Conservation (phyloP, 768 basidiomycete genomes). For the Tylopilus felleus region DNA sequence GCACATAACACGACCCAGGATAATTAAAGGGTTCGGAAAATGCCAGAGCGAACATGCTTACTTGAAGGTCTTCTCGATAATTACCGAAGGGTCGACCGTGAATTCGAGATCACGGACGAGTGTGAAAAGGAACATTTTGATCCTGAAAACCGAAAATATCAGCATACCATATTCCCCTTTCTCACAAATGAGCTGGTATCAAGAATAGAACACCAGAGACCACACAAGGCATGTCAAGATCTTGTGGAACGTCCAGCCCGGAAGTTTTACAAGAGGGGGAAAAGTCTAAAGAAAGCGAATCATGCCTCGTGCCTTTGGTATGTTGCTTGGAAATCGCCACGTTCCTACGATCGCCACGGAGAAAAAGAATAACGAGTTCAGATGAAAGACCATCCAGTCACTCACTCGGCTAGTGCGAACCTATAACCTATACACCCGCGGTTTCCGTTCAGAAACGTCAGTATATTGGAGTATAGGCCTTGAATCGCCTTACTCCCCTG, state of each 20-base stretch:
- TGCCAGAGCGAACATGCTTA: conserved; percentile 33
- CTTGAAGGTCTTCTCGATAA: conserved; percentile 65
- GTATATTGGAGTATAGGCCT: conserved; percentile 50
- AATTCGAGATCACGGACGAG: conserved; percentile 57
- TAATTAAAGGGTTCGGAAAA: conserved; percentile 22
- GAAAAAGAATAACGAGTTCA: conserved; percentile 7
- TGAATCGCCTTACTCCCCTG: conserved; percentile 38
- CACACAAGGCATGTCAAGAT: too few species aligned
- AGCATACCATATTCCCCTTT: conserved; percentile 3
- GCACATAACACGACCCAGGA: conserved; percentile 11
- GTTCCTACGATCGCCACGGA: conserved; percentile 9
- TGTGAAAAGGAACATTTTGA: conserved; percentile 60
- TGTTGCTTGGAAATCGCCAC: conserved; percentile 7
- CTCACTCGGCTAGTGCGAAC: conserved; percentile 60
- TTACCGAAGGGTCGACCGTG: conserved; percentile 45
- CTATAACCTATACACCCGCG: conserved; percentile 61
- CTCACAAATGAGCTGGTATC: background rate
- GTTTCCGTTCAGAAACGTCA: conserved; percentile 59
- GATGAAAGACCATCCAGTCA: conserved; percentile 10
- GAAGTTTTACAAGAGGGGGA: conserved; percentile 4
- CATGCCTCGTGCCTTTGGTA: conserved; percentile 9
- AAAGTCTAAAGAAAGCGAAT: conserved; percentile 24
- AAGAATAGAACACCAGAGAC: background rate
- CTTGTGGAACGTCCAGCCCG: background rate
- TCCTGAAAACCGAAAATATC: conserved; percentile 39